Conservation (phyloP, 805 yeast genomes). For the Pichia exigua region DNA sequence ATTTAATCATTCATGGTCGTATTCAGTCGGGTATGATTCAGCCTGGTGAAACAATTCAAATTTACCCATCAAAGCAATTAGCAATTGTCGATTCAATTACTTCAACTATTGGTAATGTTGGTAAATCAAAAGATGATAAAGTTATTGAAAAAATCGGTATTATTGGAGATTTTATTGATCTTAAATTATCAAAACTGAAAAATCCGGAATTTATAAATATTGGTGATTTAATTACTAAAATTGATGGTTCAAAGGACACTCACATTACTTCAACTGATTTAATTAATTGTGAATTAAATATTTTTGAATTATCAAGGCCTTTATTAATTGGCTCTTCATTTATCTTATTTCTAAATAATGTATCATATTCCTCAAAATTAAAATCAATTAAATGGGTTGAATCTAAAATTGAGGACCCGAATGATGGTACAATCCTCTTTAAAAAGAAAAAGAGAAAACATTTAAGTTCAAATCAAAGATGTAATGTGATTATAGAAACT, state of each 20-base stretch:
- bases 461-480: conserved; percentile 51
- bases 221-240: conserved; percentile 49
- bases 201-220: conserved; percentile 41
- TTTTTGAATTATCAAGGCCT: conserved; percentile 67
- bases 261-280: conserved; percentile 37
- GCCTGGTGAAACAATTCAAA: conserved; percentile 56
- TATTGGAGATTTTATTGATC: conserved; percentile 47
- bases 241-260: not conserved
- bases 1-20: conserved; percentile 54
- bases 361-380: conserved; percentile 62
- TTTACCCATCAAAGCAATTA: conserved; percentile 44
- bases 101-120: conserved; percentile 20
- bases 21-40: conserved; percentile 62
- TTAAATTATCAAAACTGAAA: conserved; percentile 33
- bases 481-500: conserved; percentile 41
- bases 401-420: conserved; percentile 22
- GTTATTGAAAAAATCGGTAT: conserved; percentile 31
- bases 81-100: conserved; percentile 34
- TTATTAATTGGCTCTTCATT: conserved; percentile 73
- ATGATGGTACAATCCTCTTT: conserved; percentile 9
- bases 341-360: conserved; percentile 68
- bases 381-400: conserved; percentile 32
- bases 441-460: conserved; percentile 47
- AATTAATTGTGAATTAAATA: conserved; percentile 47
- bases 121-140: conserved; percentile 7